Percentiles rank a stretch among this genome's conserved stretches.
phyloP scores from a whole-genome alignment of 805 yeast species.

The Ogataea nonfermentans region DNA sequence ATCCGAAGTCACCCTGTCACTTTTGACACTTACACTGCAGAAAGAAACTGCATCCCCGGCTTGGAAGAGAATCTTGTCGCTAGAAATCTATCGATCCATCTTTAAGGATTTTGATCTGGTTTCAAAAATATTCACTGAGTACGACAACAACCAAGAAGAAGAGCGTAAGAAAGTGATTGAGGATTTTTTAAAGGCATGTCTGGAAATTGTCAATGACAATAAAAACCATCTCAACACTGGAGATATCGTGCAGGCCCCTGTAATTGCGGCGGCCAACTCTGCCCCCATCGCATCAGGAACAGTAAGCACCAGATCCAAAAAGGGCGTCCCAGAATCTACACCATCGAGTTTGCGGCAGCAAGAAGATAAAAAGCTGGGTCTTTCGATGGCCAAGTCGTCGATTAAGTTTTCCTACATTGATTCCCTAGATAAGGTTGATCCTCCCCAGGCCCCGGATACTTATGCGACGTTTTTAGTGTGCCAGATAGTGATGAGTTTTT shows the following conservation, averaged over 20 bases:
- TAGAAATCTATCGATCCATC: slow-evolving; percentile 68
- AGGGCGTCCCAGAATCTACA: slow-evolving; percentile 7
- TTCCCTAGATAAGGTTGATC: slow-evolving; percentile 73
- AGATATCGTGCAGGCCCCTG: slow-evolving; percentile 34
- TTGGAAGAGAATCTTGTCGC: slow-evolving; percentile 74
- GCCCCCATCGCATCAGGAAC: slow-evolving; percentile 11
- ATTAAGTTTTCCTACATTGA: slow-evolving; percentile 63
- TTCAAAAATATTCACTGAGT: slow-evolving; percentile 52
- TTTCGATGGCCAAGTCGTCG: slow-evolving; percentile 44
- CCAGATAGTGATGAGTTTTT: slow-evolving; percentile 48
- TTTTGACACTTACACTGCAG: slow-evolving; percentile 70
- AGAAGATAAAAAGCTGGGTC: slow-evolving; percentile 21
- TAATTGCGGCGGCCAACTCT: slow-evolving; percentile 14
- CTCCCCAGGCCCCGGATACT: slow-evolving; percentile 64
- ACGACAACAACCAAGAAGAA: slow-evolving; percentile 50
- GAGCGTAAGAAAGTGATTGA: slow-evolving; percentile 60
- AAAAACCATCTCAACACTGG: slow-evolving; percentile 35
- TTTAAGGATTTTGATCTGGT: slow-evolving; percentile 56
- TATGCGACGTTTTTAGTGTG: slow-evolving; percentile 61
- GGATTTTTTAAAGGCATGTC: slow-evolving; percentile 49
- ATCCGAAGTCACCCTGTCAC: slow-evolving; percentile 74
- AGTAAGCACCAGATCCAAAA: slow-evolving; percentile 2
- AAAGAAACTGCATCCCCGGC: slow-evolving; percentile 49
- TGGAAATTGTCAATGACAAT: slow-evolving; percentile 36
- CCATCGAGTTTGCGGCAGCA: slow-evolving; percentile 13